phyloP scores from a whole-genome alignment of 73 alveolate species.

The Paramecium biaurelia region DNA sequence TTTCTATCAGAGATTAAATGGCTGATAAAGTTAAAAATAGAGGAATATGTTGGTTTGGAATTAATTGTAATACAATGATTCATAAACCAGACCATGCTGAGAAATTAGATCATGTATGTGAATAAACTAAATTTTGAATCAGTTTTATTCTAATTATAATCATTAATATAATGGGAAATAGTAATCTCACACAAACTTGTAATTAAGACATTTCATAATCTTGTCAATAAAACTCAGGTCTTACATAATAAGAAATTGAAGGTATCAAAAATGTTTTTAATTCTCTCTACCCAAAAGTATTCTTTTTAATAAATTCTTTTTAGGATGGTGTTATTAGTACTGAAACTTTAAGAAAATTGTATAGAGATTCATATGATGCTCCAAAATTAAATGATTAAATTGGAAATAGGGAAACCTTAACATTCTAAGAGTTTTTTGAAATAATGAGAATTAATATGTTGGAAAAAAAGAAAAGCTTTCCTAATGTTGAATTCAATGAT shows the following conservation, averaged over 20 bases:
- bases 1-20: slow-evolving; percentile 56
- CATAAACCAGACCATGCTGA: slow-evolving; percentile 72
- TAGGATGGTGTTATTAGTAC: slow-evolving; percentile 20
- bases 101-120: slow-evolving; percentile 75
- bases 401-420: not conserved
- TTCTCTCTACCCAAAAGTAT: slow-evolving; percentile 13
- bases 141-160: not conserved
- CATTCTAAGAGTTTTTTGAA: not conserved
- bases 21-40: slow-evolving; percentile 58
- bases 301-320: not conserved
- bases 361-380: slow-evolving; percentile 38
- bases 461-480: not conserved
- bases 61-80: slow-evolving; percentile 69
- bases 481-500: not conserved
- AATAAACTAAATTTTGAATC: slow-evolving; percentile 62
- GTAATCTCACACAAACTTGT: not conserved
- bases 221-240: not conserved
- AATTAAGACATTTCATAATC: not conserved
- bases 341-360: not conserved
- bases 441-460: not conserved
- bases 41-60: slow-evolving; percentile 77
- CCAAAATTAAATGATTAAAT: not conserved
- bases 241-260: not conserved
- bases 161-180: not conserved
- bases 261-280: slow-evolving; percentile 15